These are phyloP conservation scores for Iberis amara DNA, from an alignment of 441 rosid genomes.

Conservation along the genomic window DNA sequence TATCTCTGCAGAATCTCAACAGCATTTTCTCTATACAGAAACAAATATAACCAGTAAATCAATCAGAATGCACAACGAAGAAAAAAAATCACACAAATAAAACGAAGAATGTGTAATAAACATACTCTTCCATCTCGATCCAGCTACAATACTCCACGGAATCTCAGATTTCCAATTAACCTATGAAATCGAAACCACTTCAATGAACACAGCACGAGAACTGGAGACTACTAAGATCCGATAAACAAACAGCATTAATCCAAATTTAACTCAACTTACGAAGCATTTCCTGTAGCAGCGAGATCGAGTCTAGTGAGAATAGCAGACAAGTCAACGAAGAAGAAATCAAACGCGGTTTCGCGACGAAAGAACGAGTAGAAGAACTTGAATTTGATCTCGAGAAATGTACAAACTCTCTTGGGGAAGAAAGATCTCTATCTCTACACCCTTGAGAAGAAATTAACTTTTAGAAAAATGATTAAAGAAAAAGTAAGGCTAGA, in stretches of 20 bases:
- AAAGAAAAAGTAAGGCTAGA: too few species aligned
- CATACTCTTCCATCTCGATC: constrained; percentile 34
- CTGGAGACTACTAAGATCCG: background rate
- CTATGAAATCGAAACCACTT: constrained; percentile 18
- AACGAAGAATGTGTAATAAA: background rate
- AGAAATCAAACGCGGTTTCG: too few species aligned
- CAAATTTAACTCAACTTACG: background rate
- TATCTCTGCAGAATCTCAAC: constrained; percentile 75
- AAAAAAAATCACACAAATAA: background rate
- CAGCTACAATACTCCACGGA: constrained; percentile 15
- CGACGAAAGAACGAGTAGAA: too few species aligned
- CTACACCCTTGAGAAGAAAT: too few species aligned
- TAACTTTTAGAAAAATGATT: too few species aligned
- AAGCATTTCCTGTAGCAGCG: constrained; percentile 16
- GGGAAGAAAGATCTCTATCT: too few species aligned
- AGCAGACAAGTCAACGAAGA: background rate
- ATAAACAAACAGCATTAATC: background rate
- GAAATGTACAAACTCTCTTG: too few species aligned
- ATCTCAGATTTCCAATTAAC: constrained; percentile 21
- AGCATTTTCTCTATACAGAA: constrained; percentile 57
- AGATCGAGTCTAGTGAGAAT: constrained; percentile 21
- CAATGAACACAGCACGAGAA: constrained; percentile 12
- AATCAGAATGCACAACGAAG: background rate
- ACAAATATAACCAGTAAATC: background rate
- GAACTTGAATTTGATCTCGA: too few species aligned